Base-by-base conservation (phyloP, 2,329 filamentous ascomycete genomes). In the Monosporascus ibericus region DNA sequence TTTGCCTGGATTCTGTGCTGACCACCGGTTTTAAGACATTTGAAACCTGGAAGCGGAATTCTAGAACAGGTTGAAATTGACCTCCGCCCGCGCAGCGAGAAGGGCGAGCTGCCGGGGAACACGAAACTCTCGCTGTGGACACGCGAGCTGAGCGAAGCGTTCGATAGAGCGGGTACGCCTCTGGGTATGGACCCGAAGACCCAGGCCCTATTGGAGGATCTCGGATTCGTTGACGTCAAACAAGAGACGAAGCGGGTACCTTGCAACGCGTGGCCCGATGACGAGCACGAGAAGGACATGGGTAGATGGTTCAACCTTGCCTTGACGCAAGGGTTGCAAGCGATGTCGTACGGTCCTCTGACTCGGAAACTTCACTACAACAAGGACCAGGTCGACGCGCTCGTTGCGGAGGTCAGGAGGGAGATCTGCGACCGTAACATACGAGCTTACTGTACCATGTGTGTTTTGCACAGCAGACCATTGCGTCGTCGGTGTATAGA, bases 41-140 rank as follows among this genome's bases (percentile, higher is more conserved):
- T 96, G 25, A 84, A 84, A 60, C 90, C 90, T 1, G 85, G 86
- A 1, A 78, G 75, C 40, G 92, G 92, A 50, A 81, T 79, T 65
- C 78, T 96, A 51, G 92, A 97, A 70, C 90, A 95, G 60, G 82
- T 95, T 47, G 92, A 97, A 67, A 87, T 97, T 51, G 90, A 97
- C 69, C 88, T 88, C 69, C 75, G 80, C 47, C 90, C 90, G 18
- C 82, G 82, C 49, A 87, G 84, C 63, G 86, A 90, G 57, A 83
- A 88, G 60, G 77, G 79, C 37, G 81, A 82, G 1, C 70, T 88
- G 15, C 76, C 80, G 11, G 58, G 70, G 4, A 71, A 81, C 38
- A 82, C 85, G 7, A 73, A 77, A 27, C 72, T 92, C 17, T 70
- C 75, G 44, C 72, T 81, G 60, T 96, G 91, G 91, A 86, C 86